phyloP scores from a whole-genome alignment of 2,329 filamentous ascomycete genomes.

The Lachnellula suecica region DNA sequence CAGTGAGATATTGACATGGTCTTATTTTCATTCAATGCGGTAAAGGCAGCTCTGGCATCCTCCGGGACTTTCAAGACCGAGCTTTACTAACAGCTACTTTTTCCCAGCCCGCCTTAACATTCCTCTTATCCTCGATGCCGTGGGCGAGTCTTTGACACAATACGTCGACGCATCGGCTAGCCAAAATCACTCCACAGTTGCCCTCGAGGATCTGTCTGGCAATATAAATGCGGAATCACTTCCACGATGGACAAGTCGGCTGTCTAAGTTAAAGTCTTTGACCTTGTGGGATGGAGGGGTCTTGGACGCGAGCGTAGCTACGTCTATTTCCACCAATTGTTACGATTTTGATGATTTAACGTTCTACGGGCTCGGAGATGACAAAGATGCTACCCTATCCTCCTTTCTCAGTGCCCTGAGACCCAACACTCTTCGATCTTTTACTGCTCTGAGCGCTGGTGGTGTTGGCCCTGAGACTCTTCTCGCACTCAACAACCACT shows the following conservation, averaged over 20 bases:
- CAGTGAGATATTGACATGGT: too few species aligned
- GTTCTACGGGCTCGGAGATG: conserved; percentile 43
- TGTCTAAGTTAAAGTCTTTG: conserved; percentile 58
- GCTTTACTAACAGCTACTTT: not conserved
- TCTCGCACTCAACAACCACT: conserved; percentile 50
- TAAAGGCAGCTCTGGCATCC: too few species aligned
- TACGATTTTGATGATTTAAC: conserved; percentile 59
- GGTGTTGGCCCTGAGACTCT: conserved; percentile 55
- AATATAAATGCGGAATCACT: conserved; percentile 52
- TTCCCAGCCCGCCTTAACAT: conserved; percentile 31
- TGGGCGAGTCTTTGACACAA: conserved; percentile 56
- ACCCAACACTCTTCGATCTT: conserved; percentile 55
- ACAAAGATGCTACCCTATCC: conserved; percentile 53
- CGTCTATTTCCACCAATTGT: conserved; percentile 56
- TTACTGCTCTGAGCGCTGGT: conserved; percentile 57
- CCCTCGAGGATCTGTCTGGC: conserved; percentile 58
- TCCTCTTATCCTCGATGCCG: conserved; percentile 43
- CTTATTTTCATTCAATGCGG: too few species aligned
- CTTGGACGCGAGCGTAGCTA: conserved; percentile 53
- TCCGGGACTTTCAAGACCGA: too few species aligned
- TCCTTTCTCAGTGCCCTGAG: conserved; percentile 56
- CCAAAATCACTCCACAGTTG: conserved; percentile 43
- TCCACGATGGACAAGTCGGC: conserved; percentile 55
- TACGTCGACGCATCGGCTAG: conserved; percentile 42
- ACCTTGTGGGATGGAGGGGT: conserved; percentile 61